phyloP scores from a whole-genome alignment of 176 grass and related monocot genomes.

The Aegilops sharonensis region DNA sequence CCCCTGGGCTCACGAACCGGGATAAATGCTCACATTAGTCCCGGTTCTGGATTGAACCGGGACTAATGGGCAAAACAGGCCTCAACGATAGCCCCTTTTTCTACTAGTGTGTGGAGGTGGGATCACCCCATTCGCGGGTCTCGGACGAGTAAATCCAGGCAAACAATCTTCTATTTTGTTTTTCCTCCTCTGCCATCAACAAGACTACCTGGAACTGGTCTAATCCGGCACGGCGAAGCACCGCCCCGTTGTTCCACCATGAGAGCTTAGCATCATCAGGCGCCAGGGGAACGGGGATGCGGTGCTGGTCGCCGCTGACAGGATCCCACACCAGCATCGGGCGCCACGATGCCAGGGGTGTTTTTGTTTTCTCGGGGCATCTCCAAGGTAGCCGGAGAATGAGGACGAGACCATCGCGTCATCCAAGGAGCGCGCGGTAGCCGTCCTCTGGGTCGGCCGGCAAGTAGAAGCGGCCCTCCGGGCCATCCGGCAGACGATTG shows the following conservation, averaged over 20 bases:
- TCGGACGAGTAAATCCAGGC: not conserved
- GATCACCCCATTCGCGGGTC: not conserved
- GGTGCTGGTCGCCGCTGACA: not conserved
- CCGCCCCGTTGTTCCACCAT: not conserved
- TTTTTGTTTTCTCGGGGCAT: too few relatives aligned
- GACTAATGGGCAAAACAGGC: too few relatives aligned
- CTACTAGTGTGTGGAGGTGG: not conserved
- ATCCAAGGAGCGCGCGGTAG: not conserved
- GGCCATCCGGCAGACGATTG: not conserved
- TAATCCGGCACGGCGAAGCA: not conserved
- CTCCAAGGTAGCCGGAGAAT: not conserved
- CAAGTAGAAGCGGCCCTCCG: not conserved
- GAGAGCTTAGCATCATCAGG: not conserved
- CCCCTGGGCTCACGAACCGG: too few relatives aligned
- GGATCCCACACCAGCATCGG: not conserved
- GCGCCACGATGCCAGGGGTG: too few relatives aligned
- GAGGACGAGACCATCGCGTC: not conserved
- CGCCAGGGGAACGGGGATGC: not conserved
- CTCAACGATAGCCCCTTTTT: too few relatives aligned
- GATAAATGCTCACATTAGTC: too few relatives aligned
- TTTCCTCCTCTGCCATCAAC: not conserved
- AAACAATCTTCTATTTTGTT: not conserved
- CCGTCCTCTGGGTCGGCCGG: not conserved
- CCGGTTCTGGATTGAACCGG: too few relatives aligned
- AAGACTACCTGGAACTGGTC: not conserved